Conservation (phyloP, 1,284 basidiomycete genomes). For the Ceratobasidium sp. region DNA sequence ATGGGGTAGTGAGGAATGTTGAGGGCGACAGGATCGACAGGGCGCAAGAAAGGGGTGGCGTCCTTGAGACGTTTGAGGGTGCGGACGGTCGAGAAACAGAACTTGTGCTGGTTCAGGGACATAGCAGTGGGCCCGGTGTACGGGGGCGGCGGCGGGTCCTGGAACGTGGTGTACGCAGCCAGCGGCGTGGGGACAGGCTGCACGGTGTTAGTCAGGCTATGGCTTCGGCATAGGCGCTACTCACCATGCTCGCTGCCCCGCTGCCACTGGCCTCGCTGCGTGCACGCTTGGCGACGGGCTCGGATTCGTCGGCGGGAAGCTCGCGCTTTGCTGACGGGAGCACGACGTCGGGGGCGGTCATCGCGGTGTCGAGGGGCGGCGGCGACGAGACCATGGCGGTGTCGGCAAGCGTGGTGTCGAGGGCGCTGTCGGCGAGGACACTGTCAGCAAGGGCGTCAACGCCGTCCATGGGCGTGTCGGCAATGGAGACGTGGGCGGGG, state of each 20-base stretch:
- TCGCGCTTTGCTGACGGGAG: too few species aligned
- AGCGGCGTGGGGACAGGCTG: slow-evolving; percentile 11
- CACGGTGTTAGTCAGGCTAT: background rate
- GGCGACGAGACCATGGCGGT: slow-evolving; percentile 55
- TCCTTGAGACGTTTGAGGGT: slow-evolving; percentile 90
- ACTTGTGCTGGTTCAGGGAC: slow-evolving; percentile 75
- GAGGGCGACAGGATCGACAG: slow-evolving; percentile 91
- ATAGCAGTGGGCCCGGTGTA: slow-evolving; percentile 34
- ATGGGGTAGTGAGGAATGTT: slow-evolving; percentile 91
- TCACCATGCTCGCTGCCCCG: background rate
- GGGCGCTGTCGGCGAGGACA: slow-evolving; percentile 60
- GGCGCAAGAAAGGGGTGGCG: slow-evolving; percentile 81
- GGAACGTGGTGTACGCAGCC: background rate
- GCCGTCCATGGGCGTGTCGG: slow-evolving; percentile 59
- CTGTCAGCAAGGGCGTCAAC: slow-evolving; percentile 60
- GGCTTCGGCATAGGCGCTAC: background rate
- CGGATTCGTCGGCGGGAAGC: slow-evolving; percentile 14
- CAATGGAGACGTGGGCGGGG: slow-evolving; percentile 45
- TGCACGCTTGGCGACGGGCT: slow-evolving; percentile 35
- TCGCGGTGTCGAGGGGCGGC: slow-evolving; percentile 61
- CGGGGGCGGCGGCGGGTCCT: slow-evolving; percentile 36
- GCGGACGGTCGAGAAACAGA: slow-evolving; percentile 81
- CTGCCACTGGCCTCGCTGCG: slow-evolving; percentile 25
- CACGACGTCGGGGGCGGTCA: slow-evolving; percentile 54
- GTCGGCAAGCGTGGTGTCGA: slow-evolving; percentile 58